Percentiles rank a stretch among this genome's conserved stretches.
phyloP scores from a whole-genome alignment of 2,329 filamentous ascomycete species.

The Sporothrix brasiliensis region DNA sequence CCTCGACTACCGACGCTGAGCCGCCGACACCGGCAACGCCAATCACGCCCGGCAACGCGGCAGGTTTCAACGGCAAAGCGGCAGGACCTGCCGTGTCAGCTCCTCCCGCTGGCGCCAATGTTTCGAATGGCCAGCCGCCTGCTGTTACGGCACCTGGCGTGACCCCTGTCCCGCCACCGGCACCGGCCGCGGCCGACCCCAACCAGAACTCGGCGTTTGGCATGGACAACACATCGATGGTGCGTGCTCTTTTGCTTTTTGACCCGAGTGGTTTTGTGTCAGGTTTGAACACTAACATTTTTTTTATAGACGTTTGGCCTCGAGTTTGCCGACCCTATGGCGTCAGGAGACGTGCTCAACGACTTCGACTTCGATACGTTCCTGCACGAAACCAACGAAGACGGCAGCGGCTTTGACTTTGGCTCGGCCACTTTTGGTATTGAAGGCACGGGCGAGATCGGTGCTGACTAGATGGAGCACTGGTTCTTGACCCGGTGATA shows the following conservation, averaged over 20 bases:
- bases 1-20: slow-evolving; percentile 56
- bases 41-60: slow-evolving; percentile 61
- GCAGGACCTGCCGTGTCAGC: slow-evolving; percentile 46
- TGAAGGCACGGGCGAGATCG: slow-evolving; percentile 58
- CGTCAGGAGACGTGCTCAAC: slow-evolving; percentile 61
- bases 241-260: slow-evolving; percentile 44
- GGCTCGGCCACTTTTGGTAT: slow-evolving; percentile 55
- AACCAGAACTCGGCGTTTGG: slow-evolving; percentile 49
- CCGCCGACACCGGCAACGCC: slow-evolving; percentile 65
- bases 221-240: slow-evolving; percentile 52
- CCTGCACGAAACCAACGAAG: slow-evolving; percentile 60
- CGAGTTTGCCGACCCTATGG: slow-evolving; percentile 60
- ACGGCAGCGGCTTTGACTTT: slow-evolving; percentile 59
- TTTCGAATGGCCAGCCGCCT: slow-evolving; percentile 51
- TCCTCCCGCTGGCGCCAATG: slow-evolving; percentile 39
- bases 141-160: slow-evolving; percentile 50
- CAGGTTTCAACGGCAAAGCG: slow-evolving; percentile 50
- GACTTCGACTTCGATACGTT: slow-evolving; percentile 72
- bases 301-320: slow-evolving; percentile 49
- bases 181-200: slow-evolving; percentile 49
- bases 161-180: slow-evolving; percentile 50
- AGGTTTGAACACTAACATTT: neutral
- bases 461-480: slow-evolving; percentile 32
- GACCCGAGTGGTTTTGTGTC: too few species aligned
- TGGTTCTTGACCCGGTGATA: neutral